Evolutionary conservation across 192 early-diverging fungal genomes (phyloP).

Genomic region (Umbelopsis sp.): DNA sequence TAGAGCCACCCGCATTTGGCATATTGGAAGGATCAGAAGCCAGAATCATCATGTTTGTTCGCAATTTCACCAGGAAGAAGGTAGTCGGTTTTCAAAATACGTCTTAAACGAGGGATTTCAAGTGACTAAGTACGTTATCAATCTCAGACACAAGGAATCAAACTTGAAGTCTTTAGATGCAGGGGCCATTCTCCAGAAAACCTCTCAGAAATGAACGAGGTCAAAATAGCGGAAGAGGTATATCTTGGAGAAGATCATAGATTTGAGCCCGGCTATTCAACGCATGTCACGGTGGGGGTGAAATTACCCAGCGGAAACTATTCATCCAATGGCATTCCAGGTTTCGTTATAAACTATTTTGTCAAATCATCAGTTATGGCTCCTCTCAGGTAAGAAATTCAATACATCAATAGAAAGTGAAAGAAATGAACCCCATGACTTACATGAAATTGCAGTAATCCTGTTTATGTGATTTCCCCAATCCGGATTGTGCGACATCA

Average conservation of each 20-base stretch:
- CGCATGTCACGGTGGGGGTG: conserved; percentile 11
- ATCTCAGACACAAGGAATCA: conserved; percentile 11
- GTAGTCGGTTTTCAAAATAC: background rate
- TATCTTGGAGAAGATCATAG: background rate
- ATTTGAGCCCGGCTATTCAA: conserved; percentile 4
- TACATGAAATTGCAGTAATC: background rate
- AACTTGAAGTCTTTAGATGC: conserved; percentile 9
- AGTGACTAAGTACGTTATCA: no score
- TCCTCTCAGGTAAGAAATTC: background rate
- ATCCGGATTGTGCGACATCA: conserved; percentile 2
- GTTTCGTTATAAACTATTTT: background rate
- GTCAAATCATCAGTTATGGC: background rate
- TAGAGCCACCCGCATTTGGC: background rate
- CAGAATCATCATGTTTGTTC: background rate
- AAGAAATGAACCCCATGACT: background rate
- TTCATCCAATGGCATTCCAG: background rate
- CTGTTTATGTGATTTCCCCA: background rate
- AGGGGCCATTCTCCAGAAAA: background rate
- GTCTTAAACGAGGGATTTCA: no score
- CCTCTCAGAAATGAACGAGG: background rate
- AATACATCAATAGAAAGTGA: background rate
- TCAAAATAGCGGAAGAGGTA: background rate
- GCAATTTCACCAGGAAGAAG: conserved; percentile 10
- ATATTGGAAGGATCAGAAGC: background rate
- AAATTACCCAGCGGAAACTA: background rate